A percentile compares a stretch with the other conserved stretches of the same genome.
Evolutionary conservation across 805 yeast species (phyloP).

Genomic region (Zygosaccharomyces siamensis): DNA sequence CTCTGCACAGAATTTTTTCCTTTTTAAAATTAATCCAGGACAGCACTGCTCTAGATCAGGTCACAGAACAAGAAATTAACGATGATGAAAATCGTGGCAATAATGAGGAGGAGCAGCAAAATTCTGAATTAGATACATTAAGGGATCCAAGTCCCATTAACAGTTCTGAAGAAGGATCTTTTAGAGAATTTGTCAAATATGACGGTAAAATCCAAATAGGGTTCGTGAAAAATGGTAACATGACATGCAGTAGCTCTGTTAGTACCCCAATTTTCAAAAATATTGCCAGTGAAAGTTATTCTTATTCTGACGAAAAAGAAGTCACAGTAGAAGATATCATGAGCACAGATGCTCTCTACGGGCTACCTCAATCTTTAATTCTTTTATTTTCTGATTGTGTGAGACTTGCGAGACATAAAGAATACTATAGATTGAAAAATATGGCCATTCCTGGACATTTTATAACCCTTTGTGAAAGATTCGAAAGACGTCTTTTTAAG

Average conservation of each 20-base stretch:
- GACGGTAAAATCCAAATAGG: conserved; percentile 48
- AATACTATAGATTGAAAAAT: conserved; percentile 38
- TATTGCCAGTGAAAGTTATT: conserved; percentile 37
- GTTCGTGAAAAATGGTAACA: conserved; percentile 18
- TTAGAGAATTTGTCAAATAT: conserved; percentile 35
- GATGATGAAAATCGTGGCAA: conserved; percentile 11
- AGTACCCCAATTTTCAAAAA: conserved; percentile 40
- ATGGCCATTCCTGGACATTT: conserved; percentile 25
- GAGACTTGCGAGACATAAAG: conserved; percentile 56
- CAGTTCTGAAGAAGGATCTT: conserved; percentile 12
- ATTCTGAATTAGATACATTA: background rate
- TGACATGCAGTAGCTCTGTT: background rate
- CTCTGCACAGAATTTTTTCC: conserved; percentile 73
- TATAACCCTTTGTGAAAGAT: conserved; percentile 25
- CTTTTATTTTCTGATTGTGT: conserved; percentile 69
- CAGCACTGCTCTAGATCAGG: conserved; percentile 46
- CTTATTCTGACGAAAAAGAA: conserved; percentile 28
- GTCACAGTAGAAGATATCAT: conserved; percentile 53
- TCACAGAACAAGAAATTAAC: conserved; percentile 28
- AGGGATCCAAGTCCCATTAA: background rate
- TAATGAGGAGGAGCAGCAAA: background rate
- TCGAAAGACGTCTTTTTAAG: conserved; percentile 47
- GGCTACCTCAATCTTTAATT: conserved; percentile 77
- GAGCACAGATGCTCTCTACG: conserved; percentile 77
- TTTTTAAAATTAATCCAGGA: conserved; percentile 73